Evolutionary conservation across 1,139 yeast species (phyloP).

Genomic region (Taphrina betulina): DNA sequence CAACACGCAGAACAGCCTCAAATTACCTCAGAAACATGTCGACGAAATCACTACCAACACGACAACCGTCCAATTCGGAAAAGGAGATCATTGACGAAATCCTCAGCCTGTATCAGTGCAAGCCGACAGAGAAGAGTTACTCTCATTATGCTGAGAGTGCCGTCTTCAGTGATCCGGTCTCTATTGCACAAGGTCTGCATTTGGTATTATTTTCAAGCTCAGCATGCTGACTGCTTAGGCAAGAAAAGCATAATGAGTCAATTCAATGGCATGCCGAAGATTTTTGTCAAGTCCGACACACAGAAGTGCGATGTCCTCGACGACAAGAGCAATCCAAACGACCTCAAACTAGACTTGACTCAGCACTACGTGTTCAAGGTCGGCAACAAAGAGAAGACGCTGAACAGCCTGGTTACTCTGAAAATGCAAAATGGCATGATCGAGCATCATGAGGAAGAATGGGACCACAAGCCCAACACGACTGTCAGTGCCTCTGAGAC

Average conservation of each 20-base stretch:
- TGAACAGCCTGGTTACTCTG: slow-evolving; percentile 22
- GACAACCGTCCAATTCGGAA: slow-evolving; percentile 14
- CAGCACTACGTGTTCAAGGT: slow-evolving; percentile 32
- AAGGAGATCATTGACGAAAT: slow-evolving; percentile 27
- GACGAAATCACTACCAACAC: slow-evolving; percentile 21
- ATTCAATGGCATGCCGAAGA: slow-evolving; percentile 32
- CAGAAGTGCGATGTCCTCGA: slow-evolving; percentile 27
- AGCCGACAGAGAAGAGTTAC: slow-evolving; percentile 28
- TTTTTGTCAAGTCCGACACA: slow-evolving; percentile 22
- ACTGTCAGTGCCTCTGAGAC: background rate
- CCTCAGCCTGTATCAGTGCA: slow-evolving; percentile 30
- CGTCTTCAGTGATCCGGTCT: slow-evolving; percentile 24
- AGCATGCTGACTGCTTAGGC: too few relatives aligned
- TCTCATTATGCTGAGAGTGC: slow-evolving; percentile 29
- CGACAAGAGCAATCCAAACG: slow-evolving; percentile 24
- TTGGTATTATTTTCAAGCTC: too few relatives aligned
- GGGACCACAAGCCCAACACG: slow-evolving; percentile 30
- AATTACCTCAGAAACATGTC: slow-evolving; percentile 28
- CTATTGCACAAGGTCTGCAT: too few relatives aligned
- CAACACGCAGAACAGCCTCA: too few relatives aligned
- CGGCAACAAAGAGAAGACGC: slow-evolving; percentile 26
- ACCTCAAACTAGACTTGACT: slow-evolving; percentile 15
- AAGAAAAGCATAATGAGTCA: slow-evolving; percentile 21
- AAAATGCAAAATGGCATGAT: slow-evolving; percentile 28
- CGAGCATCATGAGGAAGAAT: slow-evolving; percentile 29